Conservation (phyloP, 2,329 filamentous ascomycete species). For the Alternaria arbusti region DNA sequence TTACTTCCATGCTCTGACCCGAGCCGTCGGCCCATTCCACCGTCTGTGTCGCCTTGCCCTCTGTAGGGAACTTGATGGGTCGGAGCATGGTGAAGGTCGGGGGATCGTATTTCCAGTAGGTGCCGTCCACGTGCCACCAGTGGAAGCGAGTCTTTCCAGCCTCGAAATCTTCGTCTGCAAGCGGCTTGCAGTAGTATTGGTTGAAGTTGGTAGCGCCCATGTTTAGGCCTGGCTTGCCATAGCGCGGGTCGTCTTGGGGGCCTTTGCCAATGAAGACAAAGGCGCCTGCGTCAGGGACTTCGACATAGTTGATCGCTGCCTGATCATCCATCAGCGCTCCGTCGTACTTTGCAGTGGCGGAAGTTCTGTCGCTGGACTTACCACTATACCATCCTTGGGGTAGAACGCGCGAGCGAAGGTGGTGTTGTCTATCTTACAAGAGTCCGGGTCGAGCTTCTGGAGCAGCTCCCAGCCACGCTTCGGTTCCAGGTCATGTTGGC, state of each 20-base stretch:
- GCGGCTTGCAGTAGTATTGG: conserved; percentile 3
- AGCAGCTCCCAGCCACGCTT: conserved; percentile 4
- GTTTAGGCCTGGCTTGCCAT: conserved; percentile 4
- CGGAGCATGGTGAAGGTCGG: background rate
- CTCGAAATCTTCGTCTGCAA: conserved; percentile 3
- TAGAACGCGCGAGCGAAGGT: conserved; percentile 3
- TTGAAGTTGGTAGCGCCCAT: conserved; percentile 2
- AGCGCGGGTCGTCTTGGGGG: conserved; percentile 1
- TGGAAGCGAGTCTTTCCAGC: conserved; percentile 5
- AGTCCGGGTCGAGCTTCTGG: background rate
- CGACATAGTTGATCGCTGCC: background rate
- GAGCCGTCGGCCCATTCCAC: conserved; percentile 2
- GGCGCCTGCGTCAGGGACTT: conserved; percentile 4
- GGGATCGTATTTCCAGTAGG: background rate
- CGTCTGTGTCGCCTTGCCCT: background rate
- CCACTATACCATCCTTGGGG: background rate
- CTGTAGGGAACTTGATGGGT: background rate
- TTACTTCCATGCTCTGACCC: background rate
- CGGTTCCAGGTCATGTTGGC: background rate
- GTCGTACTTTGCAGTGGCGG: background rate
- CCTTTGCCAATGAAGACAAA: conserved; percentile 6
- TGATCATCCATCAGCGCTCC: background rate
- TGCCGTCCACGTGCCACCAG: conserved; percentile 1
- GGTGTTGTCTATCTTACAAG: conserved; percentile 1
- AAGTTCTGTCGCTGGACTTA: background rate